Evolutionary conservation across 495 filamentous ascomycete genomes (phyloP), one percentile per base, ranked within the genome.

Genomic region (Neurospora sp.): DNA sequence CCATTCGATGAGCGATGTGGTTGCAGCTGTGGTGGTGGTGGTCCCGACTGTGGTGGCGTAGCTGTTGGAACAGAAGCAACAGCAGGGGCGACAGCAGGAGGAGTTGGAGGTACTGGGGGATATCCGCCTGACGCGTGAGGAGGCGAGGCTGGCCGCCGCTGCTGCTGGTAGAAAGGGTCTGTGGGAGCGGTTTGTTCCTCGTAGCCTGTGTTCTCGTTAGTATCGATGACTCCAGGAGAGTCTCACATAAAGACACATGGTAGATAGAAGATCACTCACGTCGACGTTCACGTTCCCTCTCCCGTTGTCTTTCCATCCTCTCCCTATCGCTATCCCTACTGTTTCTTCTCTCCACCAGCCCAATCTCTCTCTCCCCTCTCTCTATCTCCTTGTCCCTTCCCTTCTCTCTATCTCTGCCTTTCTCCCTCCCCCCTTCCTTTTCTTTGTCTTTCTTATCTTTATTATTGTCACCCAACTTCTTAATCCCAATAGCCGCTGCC

Each of bases 401-500:
- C 39, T 69, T 71, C n/a, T 75, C 73, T 3, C 73, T 68, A 0
- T 76, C 75, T 20, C 72, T 66, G 0, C 20, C 42, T 1, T 8
- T 71, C 16, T 76, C 75, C 12, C 71, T 68, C 4, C 76, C 71
- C 70, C 74, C 69, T 10, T 77, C 77, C 61, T 73, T 75, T 12
- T 79, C 72, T 18, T 76, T 73, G 9, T 75, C 70, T 20, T 72
- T 66, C 22, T 66, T 74, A 2, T 75, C 71, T 12, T 71, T 48
- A 9, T 76, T 69, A 16, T 75, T 78, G 5, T 93, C 91, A 73
- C 87, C 87, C 68, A 87, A 89, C 79, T 93, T 91, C 73, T 88
- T 91, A 20, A 93, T 89, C n/a, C 92, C 92, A 73, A 94, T 86
- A 6, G 91, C 94, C 16, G 92, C 90, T 1, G 91, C 93, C 22